Conservation (phyloP, 2,329 filamentous ascomycete species). For the Blumeriella jaapii region DNA sequence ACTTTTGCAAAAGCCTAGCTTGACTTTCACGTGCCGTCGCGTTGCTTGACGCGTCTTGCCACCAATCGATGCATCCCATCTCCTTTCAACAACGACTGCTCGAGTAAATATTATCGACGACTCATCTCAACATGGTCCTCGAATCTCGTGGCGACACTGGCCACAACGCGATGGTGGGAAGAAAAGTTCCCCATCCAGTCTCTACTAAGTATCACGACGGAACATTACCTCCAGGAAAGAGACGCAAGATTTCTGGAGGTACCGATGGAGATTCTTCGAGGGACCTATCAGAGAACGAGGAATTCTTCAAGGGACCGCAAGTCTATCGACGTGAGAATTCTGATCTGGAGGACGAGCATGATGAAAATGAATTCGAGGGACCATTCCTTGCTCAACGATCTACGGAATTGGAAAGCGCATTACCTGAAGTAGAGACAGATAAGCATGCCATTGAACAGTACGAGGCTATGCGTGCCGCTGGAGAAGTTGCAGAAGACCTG, state of each 20-base stretch:
- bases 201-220: slow-evolving; percentile 21
- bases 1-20: background rate
- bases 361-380: slow-evolving; percentile 17
- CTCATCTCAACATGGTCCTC: slow-evolving; percentile 16
- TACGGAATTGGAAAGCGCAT: slow-evolving; percentile 59
- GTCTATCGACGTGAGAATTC: slow-evolving; percentile 26
- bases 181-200: slow-evolving; percentile 17
- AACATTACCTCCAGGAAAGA: slow-evolving; percentile 19
- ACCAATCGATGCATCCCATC: background rate
- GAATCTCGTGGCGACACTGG: slow-evolving; percentile 6
- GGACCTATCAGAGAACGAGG: slow-evolving; percentile 20
- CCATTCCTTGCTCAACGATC: slow-evolving; percentile 28
- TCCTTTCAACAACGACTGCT: background rate
- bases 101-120: too few species aligned
- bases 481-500: slow-evolving; percentile 29
- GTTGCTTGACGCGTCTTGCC: too few species aligned
- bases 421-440: slow-evolving; percentile 56
- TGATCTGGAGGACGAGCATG: slow-evolving; percentile 31
- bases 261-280: slow-evolving; percentile 18
- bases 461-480: slow-evolving; percentile 43
- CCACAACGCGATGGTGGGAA: slow-evolving; percentile 20
- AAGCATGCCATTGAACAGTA: slow-evolving; percentile 70
- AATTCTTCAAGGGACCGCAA: slow-evolving; percentile 6
- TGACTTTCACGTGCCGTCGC: slow-evolving; percentile 1
- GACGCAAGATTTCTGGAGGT: slow-evolving; percentile 22